Percentiles rank a stretch among this genome's conserved stretches.
Evolutionary conservation across 768 basidiomycete species (phyloP).

Genomic region (Lactifluus volemus): DNA sequence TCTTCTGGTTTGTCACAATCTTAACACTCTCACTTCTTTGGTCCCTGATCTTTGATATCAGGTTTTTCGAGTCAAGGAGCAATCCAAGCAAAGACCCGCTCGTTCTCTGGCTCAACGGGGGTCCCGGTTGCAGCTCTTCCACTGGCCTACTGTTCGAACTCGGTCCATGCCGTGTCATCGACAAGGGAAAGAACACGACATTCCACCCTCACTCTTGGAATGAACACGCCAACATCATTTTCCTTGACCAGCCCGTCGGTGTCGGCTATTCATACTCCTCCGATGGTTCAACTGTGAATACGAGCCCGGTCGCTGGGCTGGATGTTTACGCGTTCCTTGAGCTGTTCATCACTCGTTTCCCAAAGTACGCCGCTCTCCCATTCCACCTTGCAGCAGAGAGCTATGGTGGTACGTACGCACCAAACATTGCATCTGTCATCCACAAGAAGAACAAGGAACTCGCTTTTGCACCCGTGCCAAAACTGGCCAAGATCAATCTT

Average conservation of each 20-base stretch:
- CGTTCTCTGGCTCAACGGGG: slow-evolving; percentile 86
- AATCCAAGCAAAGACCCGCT: slow-evolving; percentile 73
- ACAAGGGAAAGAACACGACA: slow-evolving; percentile 48
- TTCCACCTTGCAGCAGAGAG: slow-evolving; percentile 81
- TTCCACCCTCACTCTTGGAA: slow-evolving; percentile 85
- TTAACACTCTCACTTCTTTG: background rate
- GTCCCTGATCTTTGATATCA: slow-evolving; percentile 22
- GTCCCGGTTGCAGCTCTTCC: slow-evolving; percentile 34
- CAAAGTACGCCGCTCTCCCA: slow-evolving; percentile 56
- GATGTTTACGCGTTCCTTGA: slow-evolving; percentile 85
- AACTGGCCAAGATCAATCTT: slow-evolving; percentile 68
- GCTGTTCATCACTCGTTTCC: slow-evolving; percentile 70
- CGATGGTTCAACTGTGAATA: slow-evolving; percentile 65
- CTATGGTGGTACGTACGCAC: slow-evolving; percentile 66
- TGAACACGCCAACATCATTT: slow-evolving; percentile 63
- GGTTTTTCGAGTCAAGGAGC: slow-evolving; percentile 84
- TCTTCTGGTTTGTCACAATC: slow-evolving; percentile 41
- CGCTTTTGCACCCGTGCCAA: slow-evolving; percentile 33
- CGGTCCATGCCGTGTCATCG: slow-evolving; percentile 17
- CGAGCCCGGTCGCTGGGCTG: slow-evolving; percentile 79
- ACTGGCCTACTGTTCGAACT: slow-evolving; percentile 20
- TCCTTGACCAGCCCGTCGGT: slow-evolving; percentile 74
- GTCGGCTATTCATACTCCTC: slow-evolving; percentile 87
- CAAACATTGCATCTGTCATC: slow-evolving; percentile 79
- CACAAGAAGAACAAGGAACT: slow-evolving; percentile 65